phyloP scores from a whole-genome alignment of 257 asterid genomes.

The Jasminum sambac region DNA sequence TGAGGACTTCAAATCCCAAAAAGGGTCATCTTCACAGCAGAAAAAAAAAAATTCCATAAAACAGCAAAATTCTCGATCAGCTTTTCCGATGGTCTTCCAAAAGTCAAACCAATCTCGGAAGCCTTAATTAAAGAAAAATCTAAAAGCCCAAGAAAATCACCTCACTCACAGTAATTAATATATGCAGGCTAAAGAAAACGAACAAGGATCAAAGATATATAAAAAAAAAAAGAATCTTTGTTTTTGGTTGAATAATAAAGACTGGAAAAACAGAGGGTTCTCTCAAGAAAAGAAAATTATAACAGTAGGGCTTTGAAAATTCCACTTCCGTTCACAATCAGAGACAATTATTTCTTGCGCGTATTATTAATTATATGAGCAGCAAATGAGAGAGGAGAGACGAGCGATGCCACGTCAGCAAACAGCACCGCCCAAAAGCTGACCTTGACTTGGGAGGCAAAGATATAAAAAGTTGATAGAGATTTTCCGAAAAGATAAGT shows the following conservation, averaged over 20 bases:
- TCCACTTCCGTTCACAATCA: slow-evolving; percentile 4
- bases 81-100: slow-evolving; percentile 19
- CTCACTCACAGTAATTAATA: background rate
- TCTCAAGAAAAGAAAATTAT: slow-evolving; percentile 2
- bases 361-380: background rate
- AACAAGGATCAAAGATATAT: slow-evolving; percentile 1
- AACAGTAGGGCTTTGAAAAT: slow-evolving; percentile 24
- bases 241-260: slow-evolving; percentile 29
- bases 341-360: background rate
- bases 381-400: slow-evolving; percentile 20
- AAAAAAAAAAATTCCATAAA: background rate
- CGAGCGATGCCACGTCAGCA: slow-evolving; percentile 32
- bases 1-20: slow-evolving; percentile 32
- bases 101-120: slow-evolving; percentile 32
- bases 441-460: slow-evolving; percentile 30
- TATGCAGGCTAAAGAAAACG: slow-evolving; percentile 15
- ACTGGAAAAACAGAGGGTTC: slow-evolving; percentile 15
- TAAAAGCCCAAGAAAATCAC: slow-evolving; percentile 22
- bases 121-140: slow-evolving; percentile 29
- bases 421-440: slow-evolving; percentile 38
- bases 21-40: slow-evolving; percentile 7
- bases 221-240: slow-evolving; percentile 1
- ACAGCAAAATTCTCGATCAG: slow-evolving; percentile 23
- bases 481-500: background rate
- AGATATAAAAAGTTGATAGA: slow-evolving; percentile 28